These are phyloP conservation scores for Papiliotrema nemorosa DNA, from an alignment of 1,284 basidiomycete species.

Conservation along the genomic window DNA sequence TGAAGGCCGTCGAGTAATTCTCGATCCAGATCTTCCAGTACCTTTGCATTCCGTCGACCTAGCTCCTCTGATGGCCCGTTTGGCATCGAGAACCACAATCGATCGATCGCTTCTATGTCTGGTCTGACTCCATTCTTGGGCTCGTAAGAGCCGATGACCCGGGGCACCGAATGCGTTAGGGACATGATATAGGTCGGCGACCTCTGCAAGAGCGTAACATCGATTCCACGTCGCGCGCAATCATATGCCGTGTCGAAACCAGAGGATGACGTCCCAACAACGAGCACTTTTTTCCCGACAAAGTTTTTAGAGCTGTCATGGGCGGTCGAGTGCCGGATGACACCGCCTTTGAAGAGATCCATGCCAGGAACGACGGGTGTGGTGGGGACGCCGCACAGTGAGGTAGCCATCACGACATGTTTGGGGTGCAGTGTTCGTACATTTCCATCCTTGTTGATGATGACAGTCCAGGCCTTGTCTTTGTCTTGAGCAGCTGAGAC, in stretches of 20 bases:
- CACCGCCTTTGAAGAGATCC: conserved; percentile 57
- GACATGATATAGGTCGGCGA: conserved; percentile 61
- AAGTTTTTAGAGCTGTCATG: conserved; percentile 55
- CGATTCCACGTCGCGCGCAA: conserved; percentile 52
- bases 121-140: conserved; percentile 51
- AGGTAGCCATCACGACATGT: conserved; percentile 28
- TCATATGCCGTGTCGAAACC: conserved; percentile 53
- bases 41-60: conserved; percentile 16
- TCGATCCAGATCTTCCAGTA: conserved; percentile 25
- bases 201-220: conserved; percentile 63
- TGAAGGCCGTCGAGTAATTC: conserved; percentile 57
- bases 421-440: neutral
- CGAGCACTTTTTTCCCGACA: conserved; percentile 58
- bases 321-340: conserved; percentile 56
- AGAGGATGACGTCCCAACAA: conserved; percentile 62
- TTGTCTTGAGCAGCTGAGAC: conserved; percentile 50
- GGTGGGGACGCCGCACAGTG: conserved; percentile 22
- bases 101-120: conserved; percentile 49
- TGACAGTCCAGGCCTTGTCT: conserved; percentile 19
- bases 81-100: conserved; percentile 52
- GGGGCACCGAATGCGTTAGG: conserved; percentile 51
- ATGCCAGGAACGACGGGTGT: conserved; percentile 21
- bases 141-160: conserved; percentile 42
- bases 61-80: conserved; percentile 26
- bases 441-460: neutral